Base-by-base conservation (phyloP, 1,284 basidiomycete genomes). In the Entoloma clypeatum region DNA sequence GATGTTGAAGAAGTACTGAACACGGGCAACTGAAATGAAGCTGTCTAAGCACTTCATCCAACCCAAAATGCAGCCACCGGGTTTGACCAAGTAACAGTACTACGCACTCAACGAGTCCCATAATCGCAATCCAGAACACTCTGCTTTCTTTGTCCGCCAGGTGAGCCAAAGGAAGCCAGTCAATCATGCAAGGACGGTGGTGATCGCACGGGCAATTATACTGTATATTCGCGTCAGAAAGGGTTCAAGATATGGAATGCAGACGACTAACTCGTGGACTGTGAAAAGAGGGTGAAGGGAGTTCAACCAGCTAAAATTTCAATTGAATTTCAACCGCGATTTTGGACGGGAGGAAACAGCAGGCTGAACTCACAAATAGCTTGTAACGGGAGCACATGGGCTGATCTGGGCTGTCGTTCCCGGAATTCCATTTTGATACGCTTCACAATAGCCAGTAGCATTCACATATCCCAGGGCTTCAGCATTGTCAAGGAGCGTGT, bases 331-430 rank as follows among this genome's bases (percentile, higher is more conserved):
- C 18, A n/a, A 26, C n/a, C 31, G 9, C 26, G 8, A 25, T 14
- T 14, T 5, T 6, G 7, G 5, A 10, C 18, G 4, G 16, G 17
- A 24, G n/a, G 34, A 19, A 10, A 36, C n/a, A 11, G 21, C n/a
- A 29, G 11, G 4, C 13, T 19, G 5, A 1, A 67, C 77, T 60
- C 55, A 79, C 79, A 81, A 81, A 54, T 81, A 81, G 36, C 64
- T 79, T 11, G 75, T 75, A 29, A 79, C 77, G 3, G 78, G 79
- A 5, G 76, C 78, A 57, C 76, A 81, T 1, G 72, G 72, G 6
- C 65, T 56, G 6, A 71, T 64, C 56, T 81, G 75, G 21, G 75
- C 77, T 13, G 71, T 74, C 36, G 44, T 50, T 4, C 63, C 59
- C 2, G 72, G 66, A 0, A 76, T 79, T 11, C 79, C 79, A 51